These are phyloP conservation scores for Sclerospora graminicola DNA, from an alignment of 352 stramenopile genomes.

Conservation along the genomic window DNA sequence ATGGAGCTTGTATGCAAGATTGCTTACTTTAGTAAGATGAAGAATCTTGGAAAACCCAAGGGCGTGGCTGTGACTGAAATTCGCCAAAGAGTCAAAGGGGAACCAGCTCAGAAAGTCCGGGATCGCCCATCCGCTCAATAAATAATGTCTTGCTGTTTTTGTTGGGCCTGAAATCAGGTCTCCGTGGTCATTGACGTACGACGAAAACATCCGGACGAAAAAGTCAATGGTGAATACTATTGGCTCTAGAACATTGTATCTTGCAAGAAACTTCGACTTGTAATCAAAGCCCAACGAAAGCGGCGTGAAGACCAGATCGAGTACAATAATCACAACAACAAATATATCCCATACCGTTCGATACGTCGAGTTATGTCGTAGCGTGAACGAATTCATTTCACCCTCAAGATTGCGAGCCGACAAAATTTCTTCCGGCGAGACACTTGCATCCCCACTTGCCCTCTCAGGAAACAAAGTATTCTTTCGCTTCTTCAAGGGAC, in stretches of 20 bases:
- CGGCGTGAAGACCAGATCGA: conserved; percentile 49
- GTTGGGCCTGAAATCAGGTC: conserved; percentile 36
- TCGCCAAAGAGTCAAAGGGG: conserved; percentile 34
- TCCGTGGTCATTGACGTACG: conserved; percentile 36
- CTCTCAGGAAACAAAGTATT: conserved; percentile 20
- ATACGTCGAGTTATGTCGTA: conserved; percentile 37
- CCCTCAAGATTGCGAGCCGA: conserved; percentile 23
- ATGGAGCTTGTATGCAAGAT: conserved; percentile 39
- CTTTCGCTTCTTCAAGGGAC: conserved; percentile 7
- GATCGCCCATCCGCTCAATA: conserved; percentile 41
- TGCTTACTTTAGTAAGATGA: conserved; percentile 51
- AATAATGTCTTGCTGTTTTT: conserved; percentile 36
- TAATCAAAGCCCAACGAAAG: conserved; percentile 48
- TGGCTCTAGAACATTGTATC: conserved; percentile 30
- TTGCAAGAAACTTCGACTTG: conserved; percentile 10
- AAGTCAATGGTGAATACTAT: conserved; percentile 44
- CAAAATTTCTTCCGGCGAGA: conserved; percentile 28
- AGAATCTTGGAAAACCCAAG: conserved; percentile 52
- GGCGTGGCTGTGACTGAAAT: conserved; percentile 23
- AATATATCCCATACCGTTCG: conserved; percentile 37
- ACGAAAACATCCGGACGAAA: conserved; percentile 45
- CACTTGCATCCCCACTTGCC: conserved; percentile 3
- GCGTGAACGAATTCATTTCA: conserved; percentile 28
- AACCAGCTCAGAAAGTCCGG: conserved; percentile 62
- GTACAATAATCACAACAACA: conserved; percentile 30